Conservation (phyloP, 345 rosid species). For the Euphorbia pulcherrima region DNA sequence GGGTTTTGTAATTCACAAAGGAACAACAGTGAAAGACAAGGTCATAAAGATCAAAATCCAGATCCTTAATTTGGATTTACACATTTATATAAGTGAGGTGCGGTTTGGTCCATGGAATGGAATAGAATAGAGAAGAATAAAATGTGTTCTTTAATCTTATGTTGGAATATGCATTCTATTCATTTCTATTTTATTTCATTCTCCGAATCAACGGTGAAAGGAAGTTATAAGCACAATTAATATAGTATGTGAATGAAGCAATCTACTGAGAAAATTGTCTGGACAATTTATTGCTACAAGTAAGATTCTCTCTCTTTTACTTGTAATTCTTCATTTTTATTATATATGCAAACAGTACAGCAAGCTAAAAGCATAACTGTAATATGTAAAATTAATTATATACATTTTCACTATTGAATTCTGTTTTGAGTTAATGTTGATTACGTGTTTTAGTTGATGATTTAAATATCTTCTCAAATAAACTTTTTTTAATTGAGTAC, state of each 20-base stretch:
- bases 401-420: neutral
- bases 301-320: constrained; percentile 2
- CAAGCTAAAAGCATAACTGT: neutral
- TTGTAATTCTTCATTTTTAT: neutral
- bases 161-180: too few relatives aligned
- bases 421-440: neutral
- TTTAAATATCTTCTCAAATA: too few relatives aligned
- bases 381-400: neutral
- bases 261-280: neutral
- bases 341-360: constrained; percentile 1
- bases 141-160: too few relatives aligned
- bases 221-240: too few relatives aligned
- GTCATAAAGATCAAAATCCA: constrained; percentile 17
- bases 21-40: constrained; percentile 11
- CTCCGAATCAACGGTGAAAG: too few relatives aligned
- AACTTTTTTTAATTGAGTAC: too few relatives aligned
- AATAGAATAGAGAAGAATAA: too few relatives aligned
- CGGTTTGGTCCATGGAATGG: too few relatives aligned
- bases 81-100: too few relatives aligned
- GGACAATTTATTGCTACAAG: constrained; percentile 12
- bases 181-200: too few relatives aligned
- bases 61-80: constrained; percentile 6
- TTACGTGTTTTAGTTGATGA: too few relatives aligned
- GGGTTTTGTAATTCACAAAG: constrained; percentile 32
- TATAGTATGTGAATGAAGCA: neutral